Evolutionary conservation across 169 alveolate species (phyloP).

Genomic region (Plasmodium gonderi): DNA sequence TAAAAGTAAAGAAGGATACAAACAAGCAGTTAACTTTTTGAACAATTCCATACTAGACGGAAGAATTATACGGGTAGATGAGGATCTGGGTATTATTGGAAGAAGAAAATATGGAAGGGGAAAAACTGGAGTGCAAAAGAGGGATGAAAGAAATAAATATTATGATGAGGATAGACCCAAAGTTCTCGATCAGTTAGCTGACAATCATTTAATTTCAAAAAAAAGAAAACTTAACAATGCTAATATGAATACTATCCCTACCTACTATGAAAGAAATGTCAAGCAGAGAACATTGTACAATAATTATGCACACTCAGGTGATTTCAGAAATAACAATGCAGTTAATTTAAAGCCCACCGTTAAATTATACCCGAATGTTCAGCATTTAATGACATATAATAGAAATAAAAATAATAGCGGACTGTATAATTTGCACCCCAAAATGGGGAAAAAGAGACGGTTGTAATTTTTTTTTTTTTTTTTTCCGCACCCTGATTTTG

Average conservation of each 20-base stretch:
- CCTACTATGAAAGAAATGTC: conserved; percentile 52
- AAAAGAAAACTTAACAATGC: conserved; percentile 37
- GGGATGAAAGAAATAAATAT: conserved; percentile 78
- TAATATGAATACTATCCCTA: neutral
- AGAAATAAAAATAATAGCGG: conserved; percentile 3
- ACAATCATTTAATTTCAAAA: conserved; percentile 10
- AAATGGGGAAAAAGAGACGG: conserved; percentile 10
- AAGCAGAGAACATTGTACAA: conserved; percentile 6
- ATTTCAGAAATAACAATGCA: neutral
- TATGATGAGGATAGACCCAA: conserved; percentile 68
- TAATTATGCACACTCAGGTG: neutral
- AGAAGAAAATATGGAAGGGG: conserved; percentile 85
- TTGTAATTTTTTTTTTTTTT: neutral
- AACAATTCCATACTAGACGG: conserved; percentile 86
- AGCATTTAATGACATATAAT: conserved; percentile 34
- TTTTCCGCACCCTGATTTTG: neutral
- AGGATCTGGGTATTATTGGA: conserved; percentile 82
- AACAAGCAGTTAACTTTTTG: conserved; percentile 78
- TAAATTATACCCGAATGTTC: conserved; percentile 46
- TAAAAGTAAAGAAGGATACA: conserved; percentile 78
- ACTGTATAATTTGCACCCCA: conserved; percentile 9
- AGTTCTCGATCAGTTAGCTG: conserved; percentile 38
- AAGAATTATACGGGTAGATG: conserved; percentile 83
- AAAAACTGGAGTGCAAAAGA: conserved; percentile 82
- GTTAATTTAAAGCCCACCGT: conserved; percentile 33